Evolutionary conservation across 2,329 filamentous ascomycete species (phyloP), one percentile per base, ranked within the genome.

Genomic region (Lecanosticta acicola): DNA sequence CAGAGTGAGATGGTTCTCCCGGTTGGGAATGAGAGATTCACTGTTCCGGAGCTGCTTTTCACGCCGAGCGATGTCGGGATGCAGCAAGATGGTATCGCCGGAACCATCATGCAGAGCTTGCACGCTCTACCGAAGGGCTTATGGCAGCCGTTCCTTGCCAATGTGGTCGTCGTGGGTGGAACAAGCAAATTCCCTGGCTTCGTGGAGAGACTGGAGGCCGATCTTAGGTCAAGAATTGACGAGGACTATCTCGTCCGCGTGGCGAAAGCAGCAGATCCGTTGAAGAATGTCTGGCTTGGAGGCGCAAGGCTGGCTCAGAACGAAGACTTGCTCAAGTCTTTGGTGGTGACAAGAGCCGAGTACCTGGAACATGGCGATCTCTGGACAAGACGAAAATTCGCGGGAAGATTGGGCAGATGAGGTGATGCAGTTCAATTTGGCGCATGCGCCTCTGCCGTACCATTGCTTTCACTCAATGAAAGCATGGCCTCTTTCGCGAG

Each of bases 11-110:
- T 97, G 63, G 75, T 90, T 11, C 70, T 98, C 53, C 87, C 89
- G 0, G 74, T 98, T 8, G 84, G 87, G 3, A 97, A 96, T 66
- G 93, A 98, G 69, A 80, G 91, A 37, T 98, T 98, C 63, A 74
- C 81, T 1, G 84, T 95, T 0, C 91, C 93, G 0, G 93, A 98
- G 64, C 74, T 97, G 4, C 70, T 98, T 2, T 97, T 98, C 69
- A 84, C 78, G 45, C 93, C 93, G 0, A 76, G 78, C 3, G 91
- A 97, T 67, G 83, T 94, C 35, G 90, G 89, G 1, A 80, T 96
- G 66, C 79, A 81, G 38, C 87, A 94, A 59, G 81, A 84, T 0
- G 93, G 93, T 0, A 73, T 98, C 16, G 79, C 87, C 0, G 86
- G 90, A 39, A 77, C 88, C n/a, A 78, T 96, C 9, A 74, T 93